Evolutionary conservation across 1,284 basidiomycete genomes (phyloP).

Genomic region (Puccinia triticina): DNA sequence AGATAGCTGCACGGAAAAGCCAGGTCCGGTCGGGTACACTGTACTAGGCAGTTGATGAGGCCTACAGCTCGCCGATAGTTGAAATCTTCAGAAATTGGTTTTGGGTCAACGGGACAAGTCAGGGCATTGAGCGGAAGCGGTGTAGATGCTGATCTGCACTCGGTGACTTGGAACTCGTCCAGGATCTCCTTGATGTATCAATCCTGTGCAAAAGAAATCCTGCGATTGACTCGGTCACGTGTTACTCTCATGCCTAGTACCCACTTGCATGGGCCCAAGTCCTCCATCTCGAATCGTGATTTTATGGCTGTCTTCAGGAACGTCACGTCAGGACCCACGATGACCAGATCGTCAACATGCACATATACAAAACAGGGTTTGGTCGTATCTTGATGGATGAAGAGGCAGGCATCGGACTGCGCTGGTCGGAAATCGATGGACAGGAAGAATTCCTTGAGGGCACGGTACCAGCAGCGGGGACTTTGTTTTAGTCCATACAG

Average conservation of each 20-base stretch:
- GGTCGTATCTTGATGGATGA: constrained; percentile 2
- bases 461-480: constrained; percentile 8
- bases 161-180: not conserved
- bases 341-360: constrained; percentile 31
- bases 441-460: not conserved
- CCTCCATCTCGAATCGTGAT: constrained; percentile 19
- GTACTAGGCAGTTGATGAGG: constrained; percentile 20
- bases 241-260: constrained; percentile 30
- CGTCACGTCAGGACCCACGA: not conserved
- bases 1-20: constrained; percentile 10
- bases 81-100: not conserved
- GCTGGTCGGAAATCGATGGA: not conserved
- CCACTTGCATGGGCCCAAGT: not conserved
- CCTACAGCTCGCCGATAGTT: constrained; percentile 24
- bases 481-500: constrained; percentile 34
- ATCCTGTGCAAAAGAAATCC: not conserved
- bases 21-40: constrained; percentile 24
- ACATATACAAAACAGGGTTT: constrained; percentile 17
- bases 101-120: not conserved
- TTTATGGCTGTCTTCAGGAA: constrained; percentile 8
- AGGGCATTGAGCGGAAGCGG: not conserved
- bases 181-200: too few relatives aligned
- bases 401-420: not conserved
- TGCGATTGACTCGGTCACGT: not conserved
- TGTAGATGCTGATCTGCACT: not conserved